These are phyloP conservation scores for Auricularia cornea DNA, from an alignment of 768 basidiomycete genomes.

Conservation along the genomic window DNA sequence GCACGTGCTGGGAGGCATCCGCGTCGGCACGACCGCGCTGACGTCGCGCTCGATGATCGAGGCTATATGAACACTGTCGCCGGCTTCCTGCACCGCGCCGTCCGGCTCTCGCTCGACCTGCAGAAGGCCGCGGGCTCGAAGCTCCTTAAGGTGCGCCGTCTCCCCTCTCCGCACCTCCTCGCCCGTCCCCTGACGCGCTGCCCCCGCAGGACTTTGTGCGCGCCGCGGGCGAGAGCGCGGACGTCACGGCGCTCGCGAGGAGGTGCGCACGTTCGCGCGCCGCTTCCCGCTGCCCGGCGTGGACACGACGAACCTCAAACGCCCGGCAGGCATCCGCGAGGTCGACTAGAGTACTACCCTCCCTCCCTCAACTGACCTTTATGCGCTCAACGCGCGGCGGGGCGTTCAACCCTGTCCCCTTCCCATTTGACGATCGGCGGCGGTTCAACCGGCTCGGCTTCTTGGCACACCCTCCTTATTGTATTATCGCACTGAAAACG, in stretches of 20 bases:
- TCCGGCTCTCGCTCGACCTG: conserved; percentile 79
- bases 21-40: conserved; percentile 87
- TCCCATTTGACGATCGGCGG: too few relatives aligned
- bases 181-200: too few relatives aligned
- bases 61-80: conserved; percentile 77
- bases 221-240: conserved; percentile 58
- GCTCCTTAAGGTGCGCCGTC: conserved; percentile 53
- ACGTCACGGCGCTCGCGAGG: conserved; percentile 66
- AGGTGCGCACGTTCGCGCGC: conserved; percentile 75
- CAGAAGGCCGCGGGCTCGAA: conserved; percentile 95
- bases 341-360: conserved; percentile 5
- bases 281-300: conserved; percentile 93
- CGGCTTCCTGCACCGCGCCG: conserved; percentile 85
- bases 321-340: conserved; percentile 15
- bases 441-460: too few relatives aligned
- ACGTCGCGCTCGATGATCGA: conserved; percentile 93
- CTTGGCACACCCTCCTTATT: too few relatives aligned
- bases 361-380: neutral
- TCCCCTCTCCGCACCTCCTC: too few relatives aligned
- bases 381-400: neutral
- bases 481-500: too few relatives aligned
- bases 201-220: conserved; percentile 71
- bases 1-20: conserved; percentile 93
- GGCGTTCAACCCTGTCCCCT: too few relatives aligned
- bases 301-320: conserved; percentile 33